These are phyloP conservation scores for Rhodosporidiobolus odoratus DNA, from an alignment of 768 basidiomycete species.

Conservation along the genomic window DNA sequence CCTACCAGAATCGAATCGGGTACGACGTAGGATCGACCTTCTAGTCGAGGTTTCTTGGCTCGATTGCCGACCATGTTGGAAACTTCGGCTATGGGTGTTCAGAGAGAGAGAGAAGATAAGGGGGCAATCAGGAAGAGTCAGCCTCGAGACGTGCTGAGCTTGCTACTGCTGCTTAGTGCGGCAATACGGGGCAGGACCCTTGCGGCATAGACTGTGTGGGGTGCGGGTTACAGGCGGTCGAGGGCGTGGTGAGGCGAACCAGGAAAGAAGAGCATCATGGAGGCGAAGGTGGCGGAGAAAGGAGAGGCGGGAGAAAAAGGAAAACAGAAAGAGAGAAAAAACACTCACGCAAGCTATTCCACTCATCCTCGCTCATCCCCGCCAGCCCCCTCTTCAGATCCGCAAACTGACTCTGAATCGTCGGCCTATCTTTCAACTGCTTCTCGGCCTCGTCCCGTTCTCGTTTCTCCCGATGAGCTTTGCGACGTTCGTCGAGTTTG, in stretches of 20 bases:
- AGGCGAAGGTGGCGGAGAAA: too few species aligned
- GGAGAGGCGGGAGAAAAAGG: background rate
- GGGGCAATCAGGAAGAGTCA: too few species aligned
- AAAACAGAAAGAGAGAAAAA: background rate
- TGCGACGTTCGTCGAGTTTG: conserved; percentile 80
- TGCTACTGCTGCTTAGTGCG: too few species aligned
- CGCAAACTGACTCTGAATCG: conserved; percentile 91
- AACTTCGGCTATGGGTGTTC: conserved; percentile 59
- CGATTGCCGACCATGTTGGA: conserved; percentile 90
- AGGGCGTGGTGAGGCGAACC: too few species aligned
- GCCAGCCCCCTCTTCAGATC: conserved; percentile 88
- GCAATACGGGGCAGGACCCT: too few species aligned
- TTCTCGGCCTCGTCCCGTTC: conserved; percentile 69
- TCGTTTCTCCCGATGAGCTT: conserved; percentile 68
- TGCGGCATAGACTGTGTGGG: too few species aligned
- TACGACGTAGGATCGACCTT: conserved; percentile 76
- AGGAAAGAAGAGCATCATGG: too few species aligned
- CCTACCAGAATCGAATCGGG: conserved; percentile 90
- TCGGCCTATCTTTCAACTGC: conserved; percentile 79
- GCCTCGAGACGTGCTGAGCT: too few species aligned
- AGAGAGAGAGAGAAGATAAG: conserved; percentile 51
- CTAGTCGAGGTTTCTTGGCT: conserved; percentile 54
- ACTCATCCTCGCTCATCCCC: conserved; percentile 80
- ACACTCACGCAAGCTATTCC: conserved; percentile 55
- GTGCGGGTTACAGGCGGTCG: too few species aligned